Conservation (phyloP, 164 flowering plant species). For the Brasenia schreberi region DNA sequence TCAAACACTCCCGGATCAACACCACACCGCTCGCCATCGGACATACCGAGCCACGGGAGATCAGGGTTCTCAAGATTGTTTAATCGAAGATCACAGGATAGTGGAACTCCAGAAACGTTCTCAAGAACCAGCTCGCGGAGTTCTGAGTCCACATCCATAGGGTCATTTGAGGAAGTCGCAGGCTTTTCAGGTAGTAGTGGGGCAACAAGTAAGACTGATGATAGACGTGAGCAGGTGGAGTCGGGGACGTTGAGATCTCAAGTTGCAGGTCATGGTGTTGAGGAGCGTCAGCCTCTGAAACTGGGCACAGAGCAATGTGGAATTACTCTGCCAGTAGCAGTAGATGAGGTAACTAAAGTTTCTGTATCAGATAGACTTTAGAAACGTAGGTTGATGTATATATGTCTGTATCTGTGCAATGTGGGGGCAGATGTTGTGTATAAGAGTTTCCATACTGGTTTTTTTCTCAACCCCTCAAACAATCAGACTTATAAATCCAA, state of each 20-base stretch:
- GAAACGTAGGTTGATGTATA: background rate
- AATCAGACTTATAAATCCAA: no score
- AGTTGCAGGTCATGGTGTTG: conserved; percentile 18
- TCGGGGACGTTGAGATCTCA: conserved; percentile 7
- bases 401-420: background rate
- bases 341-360: background rate
- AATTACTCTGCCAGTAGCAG: background rate
- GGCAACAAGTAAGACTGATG: conserved; percentile 11
- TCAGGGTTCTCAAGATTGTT: background rate
- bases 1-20: background rate
- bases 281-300: conserved; percentile 24
- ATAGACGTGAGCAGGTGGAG: background rate
- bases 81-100: conserved; percentile 9
- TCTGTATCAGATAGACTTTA: background rate
- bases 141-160: conserved; percentile 14
- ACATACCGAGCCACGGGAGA: background rate
- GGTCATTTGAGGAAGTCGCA: conserved; percentile 15
- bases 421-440: background rate
- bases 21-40: background rate
- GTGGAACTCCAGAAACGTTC: conserved; percentile 8
- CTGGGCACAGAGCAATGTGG: background rate
- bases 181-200: conserved; percentile 3
- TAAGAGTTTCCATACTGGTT: background rate
- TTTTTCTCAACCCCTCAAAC: no score
- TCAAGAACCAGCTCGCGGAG: conserved; percentile 11